Evolutionary conservation across 2,329 filamentous ascomycete genomes (phyloP), one percentile per base, ranked within the genome.

Genomic region (Purpureocillium takamizusanense): DNA sequence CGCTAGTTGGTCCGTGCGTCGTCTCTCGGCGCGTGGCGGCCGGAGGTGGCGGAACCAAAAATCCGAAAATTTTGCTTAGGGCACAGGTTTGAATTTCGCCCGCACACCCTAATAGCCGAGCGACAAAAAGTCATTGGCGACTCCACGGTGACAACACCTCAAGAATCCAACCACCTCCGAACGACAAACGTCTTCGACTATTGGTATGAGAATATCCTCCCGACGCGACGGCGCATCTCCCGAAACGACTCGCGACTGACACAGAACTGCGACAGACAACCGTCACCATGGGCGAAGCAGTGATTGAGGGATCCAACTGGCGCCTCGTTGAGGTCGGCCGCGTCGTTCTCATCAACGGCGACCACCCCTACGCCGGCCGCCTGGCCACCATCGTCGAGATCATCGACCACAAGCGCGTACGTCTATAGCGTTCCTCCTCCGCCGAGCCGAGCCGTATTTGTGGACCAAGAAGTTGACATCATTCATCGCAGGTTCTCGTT

Each of bases 321-420:
- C 89, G 89, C 77, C 78, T 88, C 71, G 89, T 98, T 68, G 89
- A 98, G 83, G 86, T 95, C 70, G 92, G 92, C 81, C 88, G 92
- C 67, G 81, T 98, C 63, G 83, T 95, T 67, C 81, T 94, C 68
- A 82, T 97, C 74, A 83, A 86, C 69, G 69, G 68, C 60, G 72
- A 78, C 64, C 84, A 88, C 63, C 81, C 82, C 58, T 85, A 72
- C 74, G 73, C 75, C 56, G 89, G 89, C 74, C 86, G 86, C 67
- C 80, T 97, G 59, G 94, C 89, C 61, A 75, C 82, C 60, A 90
- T 98, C 63, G 88, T 95, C 71, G 90, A 98, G 82, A 97, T 98
- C 71, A 92, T 98, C 74, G 92, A 98, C 75, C 90, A 98, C 84
- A 95, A 95, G 81, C 88, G 92, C 74, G 92, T 98, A 94, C 66